Evolutionary conservation across 805 yeast species (phyloP).

Genomic region (Monosporozyma aerobia): DNA sequence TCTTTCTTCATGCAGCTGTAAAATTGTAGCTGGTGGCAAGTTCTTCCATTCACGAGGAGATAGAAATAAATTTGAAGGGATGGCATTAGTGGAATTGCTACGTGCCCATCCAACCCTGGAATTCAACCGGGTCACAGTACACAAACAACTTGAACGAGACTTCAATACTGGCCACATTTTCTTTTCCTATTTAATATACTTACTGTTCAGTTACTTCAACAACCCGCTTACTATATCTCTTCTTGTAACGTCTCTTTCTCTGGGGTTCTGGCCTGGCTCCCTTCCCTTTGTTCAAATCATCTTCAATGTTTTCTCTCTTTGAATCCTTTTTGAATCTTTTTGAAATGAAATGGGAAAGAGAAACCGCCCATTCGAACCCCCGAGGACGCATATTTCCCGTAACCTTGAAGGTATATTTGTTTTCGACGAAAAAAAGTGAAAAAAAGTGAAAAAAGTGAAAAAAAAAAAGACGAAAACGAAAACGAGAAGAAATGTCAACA

Average conservation of each 20-base stretch:
- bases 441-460: no score
- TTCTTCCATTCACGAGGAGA: conserved; percentile 67
- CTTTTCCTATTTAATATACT: no score
- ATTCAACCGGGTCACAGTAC: neutral
- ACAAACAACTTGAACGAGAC: neutral
- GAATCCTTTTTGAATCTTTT: neutral
- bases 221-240: no score
- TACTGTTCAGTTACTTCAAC: no score
- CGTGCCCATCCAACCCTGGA: neutral
- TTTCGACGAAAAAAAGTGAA: neutral
- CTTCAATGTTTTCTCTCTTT: neutral
- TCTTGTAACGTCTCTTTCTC: no score
- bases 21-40: conserved; percentile 52
- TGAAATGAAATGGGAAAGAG: no score
- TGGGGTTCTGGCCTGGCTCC: neutral
- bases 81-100: neutral
- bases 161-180: neutral
- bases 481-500: neutral
- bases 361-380: neutral
- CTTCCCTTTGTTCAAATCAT: neutral
- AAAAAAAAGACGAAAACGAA: neutral
- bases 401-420: neutral
- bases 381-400: no score
- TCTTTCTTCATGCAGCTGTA: conserved; percentile 53
- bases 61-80: conserved; percentile 31